Evolutionary conservation across 768 basidiomycete genomes (phyloP).

Genomic region (Mycena haematopus): DNA sequence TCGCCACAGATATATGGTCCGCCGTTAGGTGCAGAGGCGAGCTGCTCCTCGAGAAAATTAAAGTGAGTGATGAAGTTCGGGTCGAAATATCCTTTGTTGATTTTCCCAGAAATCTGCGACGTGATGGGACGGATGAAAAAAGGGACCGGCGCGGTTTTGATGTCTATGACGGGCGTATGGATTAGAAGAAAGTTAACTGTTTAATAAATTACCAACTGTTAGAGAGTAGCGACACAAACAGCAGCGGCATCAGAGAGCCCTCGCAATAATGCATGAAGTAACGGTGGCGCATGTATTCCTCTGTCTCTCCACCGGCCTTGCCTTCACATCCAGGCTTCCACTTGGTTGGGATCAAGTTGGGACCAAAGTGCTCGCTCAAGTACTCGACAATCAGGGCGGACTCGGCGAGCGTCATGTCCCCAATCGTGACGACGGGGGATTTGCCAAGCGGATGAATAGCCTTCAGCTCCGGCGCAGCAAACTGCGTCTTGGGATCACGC

Average conservation of each 20-base stretch:
- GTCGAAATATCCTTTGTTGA: slow-evolving; percentile 7
- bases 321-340: slow-evolving; percentile 19
- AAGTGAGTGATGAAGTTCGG: slow-evolving; percentile 21
- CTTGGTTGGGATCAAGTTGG: slow-evolving; percentile 12
- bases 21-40: slow-evolving; percentile 20
- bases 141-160: slow-evolving; percentile 20
- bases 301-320: slow-evolving; percentile 11
- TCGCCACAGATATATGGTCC: slow-evolving; percentile 26
- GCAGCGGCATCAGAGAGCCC: slow-evolving; percentile 15
- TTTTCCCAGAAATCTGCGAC: slow-evolving; percentile 12
- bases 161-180: slow-evolving; percentile 7
- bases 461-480: slow-evolving; percentile 3
- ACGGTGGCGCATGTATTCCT: slow-evolving; percentile 17
- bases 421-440: slow-evolving; percentile 34
- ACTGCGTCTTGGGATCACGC: slow-evolving; percentile 5
- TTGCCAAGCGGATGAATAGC: slow-evolving; percentile 7
- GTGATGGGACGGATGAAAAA: slow-evolving; percentile 28
- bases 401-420: slow-evolving; percentile 44
- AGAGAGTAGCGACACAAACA: slow-evolving; percentile 4
- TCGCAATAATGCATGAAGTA: slow-evolving; percentile 22
- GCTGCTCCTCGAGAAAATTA: slow-evolving; percentile 27
- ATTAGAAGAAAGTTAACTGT: background rate
- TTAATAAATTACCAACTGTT: background rate
- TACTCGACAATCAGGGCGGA: slow-evolving; percentile 42
- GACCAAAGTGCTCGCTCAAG: slow-evolving; percentile 24